A percentile compares a stretch with the other conserved stretches of the same genome.
phyloP scores from a whole-genome alignment of 1,284 basidiomycete species.

The Fomes fomentarius region DNA sequence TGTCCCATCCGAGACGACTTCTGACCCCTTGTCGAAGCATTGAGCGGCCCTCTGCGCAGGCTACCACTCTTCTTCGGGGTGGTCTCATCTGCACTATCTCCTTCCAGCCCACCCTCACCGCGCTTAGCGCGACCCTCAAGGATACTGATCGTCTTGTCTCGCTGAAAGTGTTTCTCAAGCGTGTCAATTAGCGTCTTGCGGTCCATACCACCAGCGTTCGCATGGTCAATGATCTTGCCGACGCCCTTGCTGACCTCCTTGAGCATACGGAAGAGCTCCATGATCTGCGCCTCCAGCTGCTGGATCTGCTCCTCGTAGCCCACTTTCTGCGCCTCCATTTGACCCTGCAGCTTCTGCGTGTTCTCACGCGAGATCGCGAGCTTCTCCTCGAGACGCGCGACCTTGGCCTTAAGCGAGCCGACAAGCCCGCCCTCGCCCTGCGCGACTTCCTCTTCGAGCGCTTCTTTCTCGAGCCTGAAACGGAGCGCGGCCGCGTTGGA shows the following conservation, averaged over 20 bases:
- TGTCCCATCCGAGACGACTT: constrained; percentile 37
- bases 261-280: constrained; percentile 93
- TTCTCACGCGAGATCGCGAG: constrained; percentile 80
- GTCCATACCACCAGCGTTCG: constrained; percentile 61
- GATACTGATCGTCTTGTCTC: constrained; percentile 84
- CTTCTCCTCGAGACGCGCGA: constrained; percentile 80
- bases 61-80: constrained; percentile 56
- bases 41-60: constrained; percentile 41
- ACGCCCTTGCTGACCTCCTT: constrained; percentile 82
- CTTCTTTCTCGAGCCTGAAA: constrained; percentile 73
- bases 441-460: constrained; percentile 80
- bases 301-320: constrained; percentile 88
- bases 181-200: constrained; percentile 81
- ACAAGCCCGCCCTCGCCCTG: constrained; percentile 85
- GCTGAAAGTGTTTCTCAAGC: constrained; percentile 82
- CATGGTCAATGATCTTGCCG: constrained; percentile 70
- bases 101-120: constrained; percentile 37
- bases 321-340: constrained; percentile 80
- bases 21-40: constrained; percentile 34
- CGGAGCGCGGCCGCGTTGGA: constrained; percentile 66
- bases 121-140: constrained; percentile 71
- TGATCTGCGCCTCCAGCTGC: constrained; percentile 90
- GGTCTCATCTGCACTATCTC: constrained; percentile 39
- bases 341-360: constrained; percentile 73
- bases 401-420: constrained; percentile 77